Conservation (phyloP, 768 basidiomycete genomes). For the Astraeus odoratus region DNA sequence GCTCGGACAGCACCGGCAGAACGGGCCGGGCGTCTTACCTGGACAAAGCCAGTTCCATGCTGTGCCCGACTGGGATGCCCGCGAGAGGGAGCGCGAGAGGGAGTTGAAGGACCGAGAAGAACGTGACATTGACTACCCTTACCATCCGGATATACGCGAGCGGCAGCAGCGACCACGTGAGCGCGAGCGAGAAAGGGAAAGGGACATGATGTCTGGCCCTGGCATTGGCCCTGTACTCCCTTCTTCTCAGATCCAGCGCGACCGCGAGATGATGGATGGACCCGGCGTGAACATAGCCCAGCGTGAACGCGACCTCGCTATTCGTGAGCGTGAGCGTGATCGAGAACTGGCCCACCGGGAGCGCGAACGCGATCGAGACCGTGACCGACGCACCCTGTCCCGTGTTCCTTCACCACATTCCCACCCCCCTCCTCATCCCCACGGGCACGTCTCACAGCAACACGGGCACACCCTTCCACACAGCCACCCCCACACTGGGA, state of each 20-base stretch:
- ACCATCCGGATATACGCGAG: not conserved
- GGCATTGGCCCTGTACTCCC: not conserved
- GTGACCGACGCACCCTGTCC: constrained; percentile 22
- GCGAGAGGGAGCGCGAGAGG: not conserved
- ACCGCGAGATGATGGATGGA: constrained; percentile 7
- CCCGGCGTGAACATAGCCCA: not conserved
- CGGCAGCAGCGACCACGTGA: constrained; percentile 9
- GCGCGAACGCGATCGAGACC: constrained; percentile 25
- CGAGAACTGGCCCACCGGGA: constrained; percentile 12
- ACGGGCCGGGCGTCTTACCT: constrained; percentile 4
- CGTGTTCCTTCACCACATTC: constrained; percentile 21
- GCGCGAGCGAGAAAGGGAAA: constrained; percentile 12
- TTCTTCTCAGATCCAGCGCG: constrained; percentile 4
- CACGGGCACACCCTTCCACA: constrained; percentile 5
- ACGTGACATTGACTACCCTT: not conserved
- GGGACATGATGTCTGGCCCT: constrained; percentile 10
- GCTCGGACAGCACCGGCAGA: not conserved
- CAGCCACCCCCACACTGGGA: not conserved
- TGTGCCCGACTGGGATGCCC: constrained; percentile 20
- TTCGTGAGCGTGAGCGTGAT: constrained; percentile 22
- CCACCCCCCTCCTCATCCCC: constrained; percentile 6
- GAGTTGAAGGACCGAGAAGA: not conserved
- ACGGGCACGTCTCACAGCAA: constrained; percentile 7
- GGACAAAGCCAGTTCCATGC: constrained; percentile 28
- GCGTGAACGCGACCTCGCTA: not conserved